phyloP scores from a whole-genome alignment of 768 basidiomycete species.

The Infundibulicybe gibba region DNA sequence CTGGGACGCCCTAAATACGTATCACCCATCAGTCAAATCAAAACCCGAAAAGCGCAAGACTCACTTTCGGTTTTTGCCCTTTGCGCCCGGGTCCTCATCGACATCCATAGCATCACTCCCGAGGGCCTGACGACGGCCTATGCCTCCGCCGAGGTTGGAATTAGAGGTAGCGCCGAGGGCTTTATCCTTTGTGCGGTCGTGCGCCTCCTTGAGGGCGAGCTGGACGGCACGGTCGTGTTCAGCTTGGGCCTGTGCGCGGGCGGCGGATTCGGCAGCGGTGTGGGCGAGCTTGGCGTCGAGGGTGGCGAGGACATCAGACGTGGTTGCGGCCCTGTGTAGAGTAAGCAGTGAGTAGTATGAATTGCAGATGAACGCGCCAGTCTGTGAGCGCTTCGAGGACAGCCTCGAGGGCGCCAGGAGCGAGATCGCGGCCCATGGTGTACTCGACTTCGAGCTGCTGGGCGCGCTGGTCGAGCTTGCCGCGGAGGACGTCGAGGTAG shows the following conservation, averaged over 20 bases:
- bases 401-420: slow-evolving; percentile 61
- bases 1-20: slow-evolving; percentile 30
- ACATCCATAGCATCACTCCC: slow-evolving; percentile 58
- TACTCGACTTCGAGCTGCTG: slow-evolving; percentile 90
- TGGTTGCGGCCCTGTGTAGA: slow-evolving; percentile 66
- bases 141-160: slow-evolving; percentile 9
- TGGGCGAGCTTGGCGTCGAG: slow-evolving; percentile 67
- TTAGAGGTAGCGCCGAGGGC: slow-evolving; percentile 8
- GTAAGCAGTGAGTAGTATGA: slow-evolving; percentile 2
- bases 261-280: slow-evolving; percentile 42
- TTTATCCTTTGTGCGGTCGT: too few relatives aligned
- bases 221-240: too few relatives aligned
- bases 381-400: slow-evolving; percentile 59
- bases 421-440: slow-evolving; percentile 90
- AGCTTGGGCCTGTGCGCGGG: slow-evolving; percentile 36
- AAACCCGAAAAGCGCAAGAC: slow-evolving; percentile 17
- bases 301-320: slow-evolving; percentile 63
- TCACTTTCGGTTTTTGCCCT: slow-evolving; percentile 62
- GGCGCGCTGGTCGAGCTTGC: slow-evolving; percentile 91
- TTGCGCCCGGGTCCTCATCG: slow-evolving; percentile 48
- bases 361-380: slow-evolving; percentile 45
- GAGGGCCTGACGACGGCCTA: too few relatives aligned
- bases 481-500: slow-evolving; percentile 85
- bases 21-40: too few relatives aligned
- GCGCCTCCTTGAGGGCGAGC: too few relatives aligned